Percentiles rank a stretch among this genome's conserved stretches.
Evolutionary conservation across 805 yeast species (phyloP).

Genomic region (Suhomyces pyralidae): DNA sequence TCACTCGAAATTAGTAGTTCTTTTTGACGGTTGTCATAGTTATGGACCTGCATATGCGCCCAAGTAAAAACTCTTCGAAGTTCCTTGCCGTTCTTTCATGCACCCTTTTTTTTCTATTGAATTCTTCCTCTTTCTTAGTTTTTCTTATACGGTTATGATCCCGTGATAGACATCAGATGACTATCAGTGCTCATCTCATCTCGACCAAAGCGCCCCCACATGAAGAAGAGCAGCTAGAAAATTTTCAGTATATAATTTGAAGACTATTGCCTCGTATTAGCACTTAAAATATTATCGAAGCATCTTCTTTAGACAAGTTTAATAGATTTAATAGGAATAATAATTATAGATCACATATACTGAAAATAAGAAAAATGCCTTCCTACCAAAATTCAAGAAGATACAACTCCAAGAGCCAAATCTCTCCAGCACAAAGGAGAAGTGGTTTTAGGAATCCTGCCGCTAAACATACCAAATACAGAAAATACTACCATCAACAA

Average conservation of each 20-base stretch:
- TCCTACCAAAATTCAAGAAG: constrained; percentile 5
- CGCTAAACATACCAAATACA: constrained; percentile 15
- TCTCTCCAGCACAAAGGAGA: constrained; percentile 5
- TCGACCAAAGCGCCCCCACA: not conserved
- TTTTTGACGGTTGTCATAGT: not conserved
- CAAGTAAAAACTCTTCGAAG: not conserved
- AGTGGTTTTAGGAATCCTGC: constrained; percentile 2
- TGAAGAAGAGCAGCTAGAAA: not conserved
- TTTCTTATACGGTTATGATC: not conserved
- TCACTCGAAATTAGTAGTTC: not conserved
- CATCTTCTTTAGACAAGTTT: not conserved
- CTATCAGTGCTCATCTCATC: constrained; percentile 7
- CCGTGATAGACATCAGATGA: constrained; percentile 6
- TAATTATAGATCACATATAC: not conserved
- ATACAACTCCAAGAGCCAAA: constrained; percentile 5
- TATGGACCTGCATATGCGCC: not conserved
- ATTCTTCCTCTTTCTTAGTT: constrained; percentile 1
- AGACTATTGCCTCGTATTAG: not conserved
- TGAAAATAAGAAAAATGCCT: constrained; percentile 4
- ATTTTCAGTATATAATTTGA: constrained; percentile 3
- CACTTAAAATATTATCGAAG: not conserved
- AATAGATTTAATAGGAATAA: not conserved
- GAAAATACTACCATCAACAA: constrained; percentile 33
- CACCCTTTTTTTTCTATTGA: not conserved
- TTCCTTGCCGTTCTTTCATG: not conserved